phyloP scores from a whole-genome alignment of 75 land plant species.

The Cunninghamia lanceolata region DNA sequence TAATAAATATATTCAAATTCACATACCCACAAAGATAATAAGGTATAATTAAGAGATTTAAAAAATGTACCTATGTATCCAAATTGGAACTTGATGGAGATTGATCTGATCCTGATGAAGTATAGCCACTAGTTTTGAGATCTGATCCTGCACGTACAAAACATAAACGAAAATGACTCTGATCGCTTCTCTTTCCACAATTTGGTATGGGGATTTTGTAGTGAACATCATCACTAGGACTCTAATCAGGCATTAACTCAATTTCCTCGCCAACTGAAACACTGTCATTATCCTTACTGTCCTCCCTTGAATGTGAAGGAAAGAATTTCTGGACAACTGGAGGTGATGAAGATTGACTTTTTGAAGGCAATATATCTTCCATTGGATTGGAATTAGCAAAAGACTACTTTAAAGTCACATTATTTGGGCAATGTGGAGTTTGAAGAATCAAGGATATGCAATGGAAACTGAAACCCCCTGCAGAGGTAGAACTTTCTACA shows the following conservation, averaged over 20 bases:
- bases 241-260: constrained; percentile 18
- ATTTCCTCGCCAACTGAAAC: constrained; percentile 13
- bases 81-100: constrained; percentile 67
- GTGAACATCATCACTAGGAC: constrained; percentile 17
- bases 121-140: constrained; percentile 28
- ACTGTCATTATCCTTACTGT: constrained; percentile 21
- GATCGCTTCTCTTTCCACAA: constrained; percentile 17
- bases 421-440: constrained; percentile 32
- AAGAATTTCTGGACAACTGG: constrained; percentile 51
- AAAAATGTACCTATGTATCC: constrained; percentile 46
- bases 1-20: too few species aligned
- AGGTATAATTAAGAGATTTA: not conserved
- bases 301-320: constrained; percentile 36
- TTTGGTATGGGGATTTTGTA: constrained; percentile 32
- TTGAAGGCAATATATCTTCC: constrained; percentile 46
- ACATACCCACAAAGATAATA: too few species aligned
- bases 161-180: constrained; percentile 19
- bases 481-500: constrained; percentile 21
- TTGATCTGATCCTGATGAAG: constrained; percentile 80
- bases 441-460: constrained; percentile 53
- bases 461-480: constrained; percentile 5
- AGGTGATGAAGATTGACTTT: constrained; percentile 31
- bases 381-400: constrained; percentile 54
- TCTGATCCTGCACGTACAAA: not conserved
- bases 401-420: constrained; percentile 30